These are phyloP conservation scores for Mytilinidion resinicola DNA, from an alignment of 495 filamentous ascomycete genomes.

Conservation along the genomic window DNA sequence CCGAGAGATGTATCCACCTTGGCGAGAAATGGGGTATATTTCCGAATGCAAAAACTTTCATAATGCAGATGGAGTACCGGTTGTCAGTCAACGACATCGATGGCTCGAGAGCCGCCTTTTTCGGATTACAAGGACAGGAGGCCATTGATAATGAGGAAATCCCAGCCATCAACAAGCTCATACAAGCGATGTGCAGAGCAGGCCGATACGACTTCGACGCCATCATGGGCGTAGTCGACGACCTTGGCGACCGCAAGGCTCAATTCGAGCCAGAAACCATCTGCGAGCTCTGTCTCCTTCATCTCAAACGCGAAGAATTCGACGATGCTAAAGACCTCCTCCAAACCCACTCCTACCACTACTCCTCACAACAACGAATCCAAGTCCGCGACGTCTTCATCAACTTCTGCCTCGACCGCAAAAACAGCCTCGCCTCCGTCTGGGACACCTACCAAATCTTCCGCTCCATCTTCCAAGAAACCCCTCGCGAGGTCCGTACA, in stretches of 20 bases:
- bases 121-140: conserved; percentile 51
- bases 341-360: conserved; percentile 56
- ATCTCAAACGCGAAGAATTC: conserved; percentile 66
- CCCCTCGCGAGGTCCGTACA: conserved; percentile 52
- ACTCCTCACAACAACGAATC: conserved; percentile 56
- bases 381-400: conserved; percentile 58
- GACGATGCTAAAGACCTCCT: conserved; percentile 74
- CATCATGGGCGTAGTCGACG: conserved; percentile 66
- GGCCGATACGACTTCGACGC: conserved; percentile 51
- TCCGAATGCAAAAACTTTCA: conserved; percentile 58
- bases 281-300: conserved; percentile 58
- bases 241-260: conserved; percentile 64
- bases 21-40: conserved; percentile 55
- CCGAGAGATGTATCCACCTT: conserved; percentile 63
- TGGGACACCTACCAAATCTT: conserved; percentile 83
- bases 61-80: conserved; percentile 69
- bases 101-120: conserved; percentile 57
- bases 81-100: conserved; percentile 62
- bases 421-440: conserved; percentile 52
- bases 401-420: conserved; percentile 55
- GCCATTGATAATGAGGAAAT: conserved; percentile 51
- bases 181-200: conserved; percentile 63
- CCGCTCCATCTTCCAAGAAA: conserved; percentile 72
- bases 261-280: conserved; percentile 66
- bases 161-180: conserved; percentile 63